These are phyloP conservation scores for Colletotrichum tamarilloi DNA, from an alignment of 2,329 filamentous ascomycete genomes.

Conservation along the genomic window DNA sequence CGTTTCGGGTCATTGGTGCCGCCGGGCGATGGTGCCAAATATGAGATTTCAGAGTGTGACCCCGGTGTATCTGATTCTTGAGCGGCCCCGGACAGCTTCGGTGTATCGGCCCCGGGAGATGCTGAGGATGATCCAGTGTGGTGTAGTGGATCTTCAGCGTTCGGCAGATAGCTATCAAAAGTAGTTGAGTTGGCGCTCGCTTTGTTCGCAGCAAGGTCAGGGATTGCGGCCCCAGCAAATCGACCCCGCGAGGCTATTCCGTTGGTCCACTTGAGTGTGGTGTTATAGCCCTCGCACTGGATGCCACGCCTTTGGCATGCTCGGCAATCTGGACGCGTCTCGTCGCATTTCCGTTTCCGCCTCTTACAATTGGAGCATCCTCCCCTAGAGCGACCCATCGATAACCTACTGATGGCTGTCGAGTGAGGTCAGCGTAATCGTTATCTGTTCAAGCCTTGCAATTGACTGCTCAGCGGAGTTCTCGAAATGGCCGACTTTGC, in stretches of 20 bases:
- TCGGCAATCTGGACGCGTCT: conserved; percentile 34
- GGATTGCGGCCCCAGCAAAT: conserved; percentile 26
- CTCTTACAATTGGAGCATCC: conserved; percentile 36
- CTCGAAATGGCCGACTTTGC: neutral
- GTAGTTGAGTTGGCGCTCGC: neutral
- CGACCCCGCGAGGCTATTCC: conserved; percentile 33
- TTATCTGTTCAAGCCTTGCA: neutral
- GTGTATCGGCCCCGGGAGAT: neutral
- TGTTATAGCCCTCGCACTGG: conserved; percentile 35
- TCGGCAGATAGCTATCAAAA: neutral
- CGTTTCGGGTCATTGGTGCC: conserved; percentile 9
- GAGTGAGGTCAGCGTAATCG: too few species aligned
- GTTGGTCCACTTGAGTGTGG: conserved; percentile 35
- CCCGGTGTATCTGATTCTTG: neutral
- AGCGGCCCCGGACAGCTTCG: neutral
- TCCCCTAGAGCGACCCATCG: conserved; percentile 34
- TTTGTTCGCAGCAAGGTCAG: neutral
- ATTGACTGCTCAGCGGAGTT: neutral
- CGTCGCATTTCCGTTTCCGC: conserved; percentile 37
- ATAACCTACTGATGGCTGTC: neutral
- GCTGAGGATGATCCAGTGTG: neutral
- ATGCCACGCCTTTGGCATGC: conserved; percentile 30
- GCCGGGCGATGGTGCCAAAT: neutral
- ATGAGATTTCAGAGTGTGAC: neutral
- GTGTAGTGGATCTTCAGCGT: neutral